Conservation (phyloP, 164 flowering plant genomes). For the Chloranthus sessilifolius region DNA sequence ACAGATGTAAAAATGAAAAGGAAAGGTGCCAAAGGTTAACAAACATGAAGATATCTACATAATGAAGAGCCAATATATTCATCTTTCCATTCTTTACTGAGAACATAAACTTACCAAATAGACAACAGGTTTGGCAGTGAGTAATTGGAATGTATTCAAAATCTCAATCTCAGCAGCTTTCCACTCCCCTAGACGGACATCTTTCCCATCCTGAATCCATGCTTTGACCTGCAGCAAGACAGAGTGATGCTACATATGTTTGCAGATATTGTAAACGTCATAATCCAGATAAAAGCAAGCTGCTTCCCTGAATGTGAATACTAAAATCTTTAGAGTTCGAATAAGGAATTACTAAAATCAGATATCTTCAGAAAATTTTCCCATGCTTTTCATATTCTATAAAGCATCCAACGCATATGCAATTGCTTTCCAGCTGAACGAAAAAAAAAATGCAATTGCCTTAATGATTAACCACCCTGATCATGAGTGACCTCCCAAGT, state of each 20-base stretch:
- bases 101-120: constrained; percentile 69
- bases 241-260: background rate
- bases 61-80: background rate
- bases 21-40: background rate
- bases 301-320: no score
- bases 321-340: no score
- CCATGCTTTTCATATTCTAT: no score
- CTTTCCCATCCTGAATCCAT: constrained; percentile 75
- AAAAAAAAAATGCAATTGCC: no score
- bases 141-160: constrained; percentile 88
- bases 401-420: no score
- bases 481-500: no score
- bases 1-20: background rate
- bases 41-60: background rate
- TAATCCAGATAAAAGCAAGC: background rate
- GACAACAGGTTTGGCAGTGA: constrained; percentile 96
- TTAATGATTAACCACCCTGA: no score
- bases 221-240: constrained; percentile 55
- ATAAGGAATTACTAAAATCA: no score
- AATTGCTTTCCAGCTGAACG: no score
- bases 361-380: no score
- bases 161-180: constrained; percentile 93
- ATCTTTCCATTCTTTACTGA: background rate
- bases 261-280: background rate
- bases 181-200: constrained; percentile 95